Percentiles rank a stretch among this genome's conserved stretches.
These are phyloP conservation scores for Lactarius indigo DNA, from an alignment of 768 basidiomycete species.

Conservation along the genomic window DNA sequence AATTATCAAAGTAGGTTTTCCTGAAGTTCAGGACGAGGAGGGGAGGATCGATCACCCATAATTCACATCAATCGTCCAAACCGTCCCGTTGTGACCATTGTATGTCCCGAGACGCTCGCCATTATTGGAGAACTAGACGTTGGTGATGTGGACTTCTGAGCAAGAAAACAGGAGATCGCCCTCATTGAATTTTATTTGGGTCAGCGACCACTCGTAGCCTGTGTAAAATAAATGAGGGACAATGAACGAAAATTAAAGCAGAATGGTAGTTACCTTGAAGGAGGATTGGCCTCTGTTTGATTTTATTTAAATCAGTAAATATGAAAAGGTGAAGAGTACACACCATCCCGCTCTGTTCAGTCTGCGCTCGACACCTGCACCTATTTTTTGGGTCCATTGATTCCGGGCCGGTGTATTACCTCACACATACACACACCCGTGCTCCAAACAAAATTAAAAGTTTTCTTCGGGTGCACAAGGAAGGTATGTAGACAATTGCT, in stretches of 20 bases:
- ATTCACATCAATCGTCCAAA: constrained; percentile 97
- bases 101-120: constrained; percentile 97
- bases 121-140: constrained; percentile 98
- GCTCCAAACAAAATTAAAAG: background rate
- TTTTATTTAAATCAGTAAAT: background rate
- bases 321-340: background rate
- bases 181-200: constrained; percentile 98
- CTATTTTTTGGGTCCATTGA: background rate
- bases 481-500: background rate
- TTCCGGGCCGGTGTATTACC: background rate
- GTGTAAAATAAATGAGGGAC: background rate
- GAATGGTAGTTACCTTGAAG: constrained; percentile 23
- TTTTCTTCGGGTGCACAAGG: background rate
- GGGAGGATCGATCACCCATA: constrained; percentile 49
- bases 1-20: no score
- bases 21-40: background rate
- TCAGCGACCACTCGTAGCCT: constrained; percentile 97
- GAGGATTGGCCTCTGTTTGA: background rate
- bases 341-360: background rate
- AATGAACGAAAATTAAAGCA: constrained; percentile 31
- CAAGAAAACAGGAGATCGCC: constrained; percentile 95
- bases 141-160: constrained; percentile 92
- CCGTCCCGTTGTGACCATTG: constrained; percentile 90
- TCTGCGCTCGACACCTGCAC: background rate
- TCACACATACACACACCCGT: background rate